A percentile compares a stretch with the other conserved stretches of the same genome.
phyloP scores from a whole-genome alignment of 257 asterid genomes.

The Salvia rosmarinus region DNA sequence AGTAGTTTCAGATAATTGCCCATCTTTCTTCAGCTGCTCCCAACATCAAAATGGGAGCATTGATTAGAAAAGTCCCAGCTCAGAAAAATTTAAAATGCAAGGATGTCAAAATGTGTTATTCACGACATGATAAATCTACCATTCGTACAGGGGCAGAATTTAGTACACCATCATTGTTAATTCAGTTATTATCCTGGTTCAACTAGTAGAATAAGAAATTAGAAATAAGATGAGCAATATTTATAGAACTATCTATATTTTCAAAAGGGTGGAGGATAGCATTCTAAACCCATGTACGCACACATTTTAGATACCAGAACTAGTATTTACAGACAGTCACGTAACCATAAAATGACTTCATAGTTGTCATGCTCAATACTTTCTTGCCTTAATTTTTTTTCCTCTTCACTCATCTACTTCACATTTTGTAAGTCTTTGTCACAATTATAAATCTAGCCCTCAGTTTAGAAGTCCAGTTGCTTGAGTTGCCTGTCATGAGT shows the following conservation, averaged over 20 bases:
- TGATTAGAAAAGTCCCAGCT: slow-evolving; percentile 25
- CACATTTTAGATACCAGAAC: background rate
- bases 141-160: background rate
- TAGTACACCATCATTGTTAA: background rate
- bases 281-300: background rate
- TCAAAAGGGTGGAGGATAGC: background rate
- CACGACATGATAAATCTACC: slow-evolving; percentile 11
- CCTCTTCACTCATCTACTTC: slow-evolving; percentile 6
- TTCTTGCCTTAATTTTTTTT: slow-evolving; percentile 21
- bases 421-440: background rate
- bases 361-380: slow-evolving; percentile 3
- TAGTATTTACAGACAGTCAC: background rate
- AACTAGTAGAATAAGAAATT: slow-evolving; percentile 9
- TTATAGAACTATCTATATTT: slow-evolving; percentile 2
- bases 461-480: background rate
- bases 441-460: background rate
- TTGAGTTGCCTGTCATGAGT: slow-evolving; percentile 10
- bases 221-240: background rate
- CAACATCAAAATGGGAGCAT: slow-evolving; percentile 33
- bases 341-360: slow-evolving; percentile 6
- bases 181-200: background rate
- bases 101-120: slow-evolving; percentile 15
- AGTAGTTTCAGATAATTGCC: slow-evolving; percentile 53
- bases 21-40: slow-evolving; percentile 53
- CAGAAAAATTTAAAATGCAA: slow-evolving; percentile 8